Base-by-base conservation (phyloP, 305 asterid genomes). In the Fraxinus paxiana region DNA sequence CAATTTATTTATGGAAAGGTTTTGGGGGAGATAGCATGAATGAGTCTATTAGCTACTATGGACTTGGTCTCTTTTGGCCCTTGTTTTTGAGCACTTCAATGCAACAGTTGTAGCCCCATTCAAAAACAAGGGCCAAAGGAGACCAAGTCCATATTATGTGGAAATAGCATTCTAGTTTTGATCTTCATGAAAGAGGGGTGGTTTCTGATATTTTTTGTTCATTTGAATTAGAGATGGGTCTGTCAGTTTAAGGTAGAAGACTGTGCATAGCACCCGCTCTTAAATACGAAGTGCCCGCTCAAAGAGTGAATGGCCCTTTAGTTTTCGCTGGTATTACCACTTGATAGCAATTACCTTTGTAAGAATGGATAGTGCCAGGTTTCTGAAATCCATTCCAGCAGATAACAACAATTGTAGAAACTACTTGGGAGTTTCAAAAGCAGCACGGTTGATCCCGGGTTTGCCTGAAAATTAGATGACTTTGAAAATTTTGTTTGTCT, bases 161-260 rank as follows among this genome's bases (percentile, higher is more conserved):
- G 22, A 76, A 54, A 35, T 46, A 22, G 1, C 73, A 69, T 69
- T 77, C 31, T 48, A 63, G 75, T 73, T 75, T 79, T 22, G 73
- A 73, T 33, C 31, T 6, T 54, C 76, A 24, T 28, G 7, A 31
- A 35, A 77, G n/a, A 20, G 13, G 65, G 76, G 70, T 18, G 56
- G 13, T 80, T 0, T 83, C 91, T 93, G 87, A 92, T 86, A 43
- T 13, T 89, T 73, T 79, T 80, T 89, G 79, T 89, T 90, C 88
- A 85, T 13, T 87, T 84, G 82, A 81, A 83, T 73, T 89, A 92
- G 98, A 92, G 94, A 86, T 93, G 77, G 98, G 95, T 80, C 82
- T 85, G 65, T 93, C 97, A 0, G 97, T 91, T 51, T 97, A 28
- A 92, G 97, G 94, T 93, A 46, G 59, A 0, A 15, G 20, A 15